Base-by-base conservation (phyloP, 371 early-diverging fungal genomes). In the Capniomyces stellatus region DNA sequence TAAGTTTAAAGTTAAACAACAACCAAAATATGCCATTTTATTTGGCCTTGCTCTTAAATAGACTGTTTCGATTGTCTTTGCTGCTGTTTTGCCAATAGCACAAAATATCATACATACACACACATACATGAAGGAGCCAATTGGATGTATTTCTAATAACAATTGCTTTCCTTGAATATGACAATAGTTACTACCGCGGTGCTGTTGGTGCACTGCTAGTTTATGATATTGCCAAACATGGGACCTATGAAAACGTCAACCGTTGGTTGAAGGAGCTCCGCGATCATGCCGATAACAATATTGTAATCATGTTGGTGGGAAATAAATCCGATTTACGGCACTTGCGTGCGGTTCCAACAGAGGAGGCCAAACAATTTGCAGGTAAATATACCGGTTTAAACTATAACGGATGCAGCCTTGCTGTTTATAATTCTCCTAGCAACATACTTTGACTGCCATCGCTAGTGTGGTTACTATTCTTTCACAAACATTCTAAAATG, bases 271-370 rank as follows among this genome's bases (percentile, higher is more conserved):
- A 89, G 71, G 98, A 98, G 68, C 81, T 99, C 39, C 87, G 93
- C 58, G 92, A 98, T 66, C 92, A 97, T 64, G 96, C 98, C 41
- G 93, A 94, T 64, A 78, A 77, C 60, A 91, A 94, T 74, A 98
- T 99, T 72, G 92, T 92, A 30, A 90, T 98, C 58, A 92, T 97
- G 89, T 75, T 99, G 51, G 92, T 99, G 28, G 99, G 99, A 57
- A 99, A 99, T 77, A 99, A 99, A 84, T 87, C 85, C 59, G 99
- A 99, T 85, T 73, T 98, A 74, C 74, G 89, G 62, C 89, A 91
- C 60, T 66, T 96, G 59, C 77, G 98, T 48, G 92, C 93, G 23
- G 98, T 99, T 12, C 84, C 92, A 1, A 92, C 92, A 2, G 94
- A 93, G 24, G 92, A 94, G 62, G 99, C 94, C 25, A 89, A 90